phyloP scores from a whole-genome alignment of 2,329 filamentous ascomycete genomes.

The Fusarium decemcellulare region DNA sequence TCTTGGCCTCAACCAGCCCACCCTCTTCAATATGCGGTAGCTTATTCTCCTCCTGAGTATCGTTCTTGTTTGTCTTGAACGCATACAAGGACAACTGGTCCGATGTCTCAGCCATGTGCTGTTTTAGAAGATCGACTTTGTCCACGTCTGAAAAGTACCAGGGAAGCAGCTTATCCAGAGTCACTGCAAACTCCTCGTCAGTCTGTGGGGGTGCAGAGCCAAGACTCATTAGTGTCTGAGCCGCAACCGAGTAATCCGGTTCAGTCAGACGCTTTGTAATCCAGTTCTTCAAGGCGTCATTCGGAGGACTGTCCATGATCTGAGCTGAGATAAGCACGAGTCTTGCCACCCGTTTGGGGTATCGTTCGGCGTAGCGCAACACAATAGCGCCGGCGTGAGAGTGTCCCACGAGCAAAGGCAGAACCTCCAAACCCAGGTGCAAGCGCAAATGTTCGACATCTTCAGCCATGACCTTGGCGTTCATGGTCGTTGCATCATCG shows the following conservation, averaged over 20 bases:
- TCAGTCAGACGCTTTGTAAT: background rate
- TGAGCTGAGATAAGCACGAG: conserved; percentile 4
- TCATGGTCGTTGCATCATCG: conserved; percentile 8
- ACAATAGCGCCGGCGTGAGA: background rate
- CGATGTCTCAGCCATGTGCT: background rate
- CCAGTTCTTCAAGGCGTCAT: conserved; percentile 5
- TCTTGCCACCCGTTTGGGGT: conserved; percentile 11
- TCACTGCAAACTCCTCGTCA: background rate
- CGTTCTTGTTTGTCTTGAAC: background rate
- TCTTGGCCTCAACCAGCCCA: conserved; percentile 9
- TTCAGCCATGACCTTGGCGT: conserved; percentile 13
- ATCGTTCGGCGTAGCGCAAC: conserved; percentile 5
- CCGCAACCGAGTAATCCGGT: background rate
- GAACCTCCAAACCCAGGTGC: background rate
- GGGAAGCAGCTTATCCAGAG: background rate
- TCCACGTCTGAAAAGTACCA: background rate
- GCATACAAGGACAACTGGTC: background rate
- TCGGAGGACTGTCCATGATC: conserved; percentile 10
- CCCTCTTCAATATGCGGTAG: conserved; percentile 1
- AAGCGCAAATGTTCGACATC: conserved; percentile 10
- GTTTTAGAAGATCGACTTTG: background rate
- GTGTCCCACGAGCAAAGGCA: background rate
- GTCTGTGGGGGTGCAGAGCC: background rate
- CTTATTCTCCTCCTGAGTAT: background rate
- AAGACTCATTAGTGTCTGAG: background rate